Base-by-base conservation (phyloP, 805 yeast species). In the Wickerhamiella kazuoi region DNA sequence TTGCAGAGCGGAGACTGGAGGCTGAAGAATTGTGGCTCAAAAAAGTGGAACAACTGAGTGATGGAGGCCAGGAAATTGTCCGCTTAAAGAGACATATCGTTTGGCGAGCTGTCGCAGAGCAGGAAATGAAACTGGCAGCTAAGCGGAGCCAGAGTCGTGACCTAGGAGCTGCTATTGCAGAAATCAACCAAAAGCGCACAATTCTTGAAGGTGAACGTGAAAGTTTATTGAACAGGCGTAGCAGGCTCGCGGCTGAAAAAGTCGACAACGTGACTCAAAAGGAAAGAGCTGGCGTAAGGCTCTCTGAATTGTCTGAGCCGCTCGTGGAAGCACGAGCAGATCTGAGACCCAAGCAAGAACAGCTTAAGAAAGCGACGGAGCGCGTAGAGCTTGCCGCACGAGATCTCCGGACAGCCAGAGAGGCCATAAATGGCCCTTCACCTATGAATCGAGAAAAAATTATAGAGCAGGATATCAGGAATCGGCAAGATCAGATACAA, bases 101-200 rank as follows among this genome's bases (percentile, higher is more conserved):
- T 3, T 49, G 52, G 52, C 43, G 42, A 6, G 34, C 29, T 4
- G 45, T 45, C 21, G 33, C 24, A 16, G 40, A 39, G 34, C 21
- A 19, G 14, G 34, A 31, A 14, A 31, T 4, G n/a, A 5, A 14
- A 8, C 7, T 29, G 7, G 32, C 15, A 29, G 32, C 32, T n/a
- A 15, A 8, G 6, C 26, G 26, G 9, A 11, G 9, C 6, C 9
- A 23, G 9, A 11, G 11, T 7, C 9, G 9, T 7, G 26, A 23
- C 9, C 26, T 23, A 7, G 26, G 26, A 6, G 26, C 26, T 23
- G 26, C 6, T 23, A 23, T 7, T 6, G 9, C 6, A 23, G 11
- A 11, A 11, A 11, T 23, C 26, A 7, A 7, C 11, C 9, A 23
- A 11, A 6, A 23, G 26, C 6, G 6, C 26, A 23, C 6, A 7